phyloP scores from a whole-genome alignment of 2,329 filamentous ascomycete species.

The Ceratocystis eucalypticola region DNA sequence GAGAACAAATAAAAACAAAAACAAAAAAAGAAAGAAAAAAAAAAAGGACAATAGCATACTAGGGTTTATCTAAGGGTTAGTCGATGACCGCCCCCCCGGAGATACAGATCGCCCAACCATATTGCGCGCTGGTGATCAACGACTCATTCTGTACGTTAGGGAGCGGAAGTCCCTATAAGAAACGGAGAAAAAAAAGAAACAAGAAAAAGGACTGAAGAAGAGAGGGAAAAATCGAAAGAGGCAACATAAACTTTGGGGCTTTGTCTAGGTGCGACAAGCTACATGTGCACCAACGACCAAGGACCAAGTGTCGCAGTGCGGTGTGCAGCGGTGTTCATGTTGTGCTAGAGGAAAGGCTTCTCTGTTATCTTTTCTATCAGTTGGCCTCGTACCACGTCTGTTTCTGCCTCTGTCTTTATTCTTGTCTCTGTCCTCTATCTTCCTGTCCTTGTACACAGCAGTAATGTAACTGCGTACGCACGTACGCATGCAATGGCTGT shows the following conservation, averaged over 20 bases:
- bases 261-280: neutral
- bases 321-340: neutral
- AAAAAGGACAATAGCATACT: neutral
- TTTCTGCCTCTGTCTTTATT: neutral
- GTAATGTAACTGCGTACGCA: neutral
- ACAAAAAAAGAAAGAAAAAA: no score
- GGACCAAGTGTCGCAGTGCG: neutral
- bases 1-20: neutral
- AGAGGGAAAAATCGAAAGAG: neutral
- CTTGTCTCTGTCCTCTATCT: no score
- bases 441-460: no score
- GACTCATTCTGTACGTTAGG: neutral
- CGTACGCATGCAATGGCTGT: neutral
- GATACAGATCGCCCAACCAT: neutral
- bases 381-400: conserved; percentile 3
- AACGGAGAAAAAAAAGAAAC: conserved; percentile 2
- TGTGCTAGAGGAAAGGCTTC: neutral
- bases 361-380: neutral
- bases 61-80: neutral
- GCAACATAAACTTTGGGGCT: neutral
- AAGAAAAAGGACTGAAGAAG: conserved; percentile 6
- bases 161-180: neutral
- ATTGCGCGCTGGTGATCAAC: neutral
- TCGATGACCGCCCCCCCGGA: neutral
- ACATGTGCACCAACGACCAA: no score